Conservation (phyloP, 1,139 yeast genomes). For the Candida sp. region DNA sequence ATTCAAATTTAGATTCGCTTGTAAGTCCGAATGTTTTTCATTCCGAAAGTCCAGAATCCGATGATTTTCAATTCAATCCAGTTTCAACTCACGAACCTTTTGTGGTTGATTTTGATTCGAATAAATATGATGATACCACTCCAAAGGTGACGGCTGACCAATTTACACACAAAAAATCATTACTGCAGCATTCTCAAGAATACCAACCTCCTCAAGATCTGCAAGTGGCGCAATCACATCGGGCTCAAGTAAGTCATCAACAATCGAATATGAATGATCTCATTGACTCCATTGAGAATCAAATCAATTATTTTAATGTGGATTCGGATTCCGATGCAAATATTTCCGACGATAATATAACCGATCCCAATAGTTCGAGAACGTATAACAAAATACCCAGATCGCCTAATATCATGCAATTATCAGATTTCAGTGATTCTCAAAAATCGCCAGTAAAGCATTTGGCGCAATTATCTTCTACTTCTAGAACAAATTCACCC, state of each 20-base stretch:
- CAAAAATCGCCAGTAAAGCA: background rate
- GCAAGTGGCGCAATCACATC: background rate
- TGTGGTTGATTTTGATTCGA: slow-evolving; percentile 6
- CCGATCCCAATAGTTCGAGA: background rate
- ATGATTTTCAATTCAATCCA: slow-evolving; percentile 3
- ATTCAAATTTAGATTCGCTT: background rate
- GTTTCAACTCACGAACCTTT: slow-evolving; percentile 3
- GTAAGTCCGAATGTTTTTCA: background rate
- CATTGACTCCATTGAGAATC: background rate
- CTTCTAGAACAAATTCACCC: background rate
- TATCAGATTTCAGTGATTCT: background rate
- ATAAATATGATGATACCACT: slow-evolving; percentile 4
- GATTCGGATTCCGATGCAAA: background rate
- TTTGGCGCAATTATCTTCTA: background rate
- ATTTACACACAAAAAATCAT: background rate
- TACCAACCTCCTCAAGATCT: background rate
- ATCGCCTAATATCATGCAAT: background rate
- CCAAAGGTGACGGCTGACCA: background rate
- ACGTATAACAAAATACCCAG: background rate
- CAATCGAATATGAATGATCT: background rate
- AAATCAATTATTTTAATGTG: background rate
- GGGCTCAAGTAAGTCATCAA: background rate
- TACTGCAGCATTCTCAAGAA: background rate
- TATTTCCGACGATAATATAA: background rate
- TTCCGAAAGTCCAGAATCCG: slow-evolving; percentile 3